These are phyloP conservation scores for Fraxinus excelsior DNA, from an alignment of 257 asterid species.

Conservation along the genomic window DNA sequence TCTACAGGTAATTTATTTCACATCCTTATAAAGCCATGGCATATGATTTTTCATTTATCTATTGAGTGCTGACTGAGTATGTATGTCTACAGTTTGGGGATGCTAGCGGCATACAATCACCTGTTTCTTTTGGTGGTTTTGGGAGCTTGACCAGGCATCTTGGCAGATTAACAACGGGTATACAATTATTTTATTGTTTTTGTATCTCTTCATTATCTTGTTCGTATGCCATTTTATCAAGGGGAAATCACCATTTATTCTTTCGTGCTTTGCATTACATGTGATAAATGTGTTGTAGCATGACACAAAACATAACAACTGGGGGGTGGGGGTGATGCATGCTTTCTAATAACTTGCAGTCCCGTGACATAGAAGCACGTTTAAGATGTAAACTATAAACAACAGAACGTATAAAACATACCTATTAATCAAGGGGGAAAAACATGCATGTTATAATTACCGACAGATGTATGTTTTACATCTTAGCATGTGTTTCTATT, in stretches of 20 bases:
- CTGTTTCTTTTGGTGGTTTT: conserved; percentile 96
- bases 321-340: background rate
- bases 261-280: background rate
- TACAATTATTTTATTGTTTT: background rate
- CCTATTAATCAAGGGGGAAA: background rate
- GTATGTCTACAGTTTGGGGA: conserved; percentile 83
- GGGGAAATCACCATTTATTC: background rate
- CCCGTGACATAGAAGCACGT: background rate
- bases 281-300: background rate
- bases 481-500: background rate
- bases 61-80: conserved; percentile 27
- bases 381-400: background rate
- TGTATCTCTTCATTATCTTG: background rate
- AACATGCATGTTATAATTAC: background rate
- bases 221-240: background rate
- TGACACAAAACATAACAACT: background rate
- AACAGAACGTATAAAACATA: background rate
- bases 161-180: conserved; percentile 83
- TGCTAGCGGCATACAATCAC: conserved; percentile 98
- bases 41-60: conserved; percentile 25
- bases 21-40: conserved; percentile 23
- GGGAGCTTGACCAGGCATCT: conserved; percentile 98
- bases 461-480: background rate
- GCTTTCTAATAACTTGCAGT: background rate
- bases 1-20: conserved; percentile 61